Evolutionary conservation across 805 yeast species (phyloP), one percentile per base, ranked within the genome.

Genomic region (Clavispora phyllophila): DNA sequence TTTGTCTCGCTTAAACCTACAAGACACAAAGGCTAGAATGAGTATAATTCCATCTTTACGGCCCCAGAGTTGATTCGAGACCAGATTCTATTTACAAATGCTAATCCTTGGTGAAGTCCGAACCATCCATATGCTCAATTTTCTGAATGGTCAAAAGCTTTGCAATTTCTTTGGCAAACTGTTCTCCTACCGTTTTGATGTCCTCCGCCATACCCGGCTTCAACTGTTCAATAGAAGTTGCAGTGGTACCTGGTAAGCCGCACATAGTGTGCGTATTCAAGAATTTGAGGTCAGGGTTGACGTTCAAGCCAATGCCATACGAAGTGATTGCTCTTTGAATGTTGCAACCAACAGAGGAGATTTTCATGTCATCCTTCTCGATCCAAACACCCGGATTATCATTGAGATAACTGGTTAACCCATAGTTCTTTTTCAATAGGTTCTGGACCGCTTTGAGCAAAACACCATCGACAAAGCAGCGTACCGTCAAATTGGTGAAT

Each of bases 341-440:
- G 55, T 88, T 89, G 40, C 91, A 80, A 0, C 99, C 99, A 4
- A 95, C 77, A 19, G 96, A 85, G 1, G 96, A 90, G 25, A 93
- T 83, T 60, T 93, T 90, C 24, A 64, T 55, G 41, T 71, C 63
- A 5, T 68, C 55, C 12, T 66, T 41, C 17, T 48, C 36, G 28
- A 83, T 69, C 97, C 97, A 91, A 3, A 91, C 96, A 0, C 98
- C 98, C 0, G 96, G 91, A 51, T 88, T 77, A 14, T 72, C 78
- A 0, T 87, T 84, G 14, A 74, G 68, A 46, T 63, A 68, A 10
- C 79, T 77, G 1, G 61, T 49, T 10, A 87, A 57, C 0, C 66
- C 70, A 53, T 58, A 64, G 40, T 61, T 50, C 35, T 61, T 60
- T 27, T 41, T 35, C 39, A 85, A 59, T 1, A 80, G 60, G 25